Evolutionary conservation across 768 basidiomycete species (phyloP), one percentile per base, ranked within the genome.

Genomic region (Lentinus brumalis): DNA sequence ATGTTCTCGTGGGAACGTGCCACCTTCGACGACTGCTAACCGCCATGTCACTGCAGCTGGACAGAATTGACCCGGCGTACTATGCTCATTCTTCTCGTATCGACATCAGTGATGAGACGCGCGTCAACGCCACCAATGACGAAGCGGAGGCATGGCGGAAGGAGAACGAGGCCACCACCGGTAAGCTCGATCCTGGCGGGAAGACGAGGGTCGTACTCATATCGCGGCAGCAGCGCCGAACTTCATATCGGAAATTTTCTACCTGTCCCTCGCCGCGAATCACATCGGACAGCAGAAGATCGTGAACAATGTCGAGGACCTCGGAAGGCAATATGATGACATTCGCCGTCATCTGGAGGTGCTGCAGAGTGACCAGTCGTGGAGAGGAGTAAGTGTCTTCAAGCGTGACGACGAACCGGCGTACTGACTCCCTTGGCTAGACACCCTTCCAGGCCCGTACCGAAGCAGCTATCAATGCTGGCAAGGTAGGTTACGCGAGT

Each of bases 191-290:
- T 8, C 10, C 12, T 45, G 16, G 53, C 29, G 29, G 3, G 44
- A 12, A 26, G 21, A 26, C 21, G 21, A 26, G 21, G 21, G 1
- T 2, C 30, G 51, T 40, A 8, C 9, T 30, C 9, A 12, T 41
- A 14, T 10, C 32, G 51, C 55, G 40, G 86, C 82, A n/a, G 71
- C 84, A 3, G 71, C 87, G 5, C 87, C 91, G 2, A 97, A 97
- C 71, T 99, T 99, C 74, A 94, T 98, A 63, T 94, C 96, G 6
- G 89, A 98, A 46, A 86, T 97, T 18, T 98, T 98, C 78, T 98
- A 92, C 77, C 81, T 98, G 46, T 81, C 89, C 8, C 83, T 92
- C 50, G 89, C 94, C 0, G 90, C 89, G 79, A 88, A 91, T 57
- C 96, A 99, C 75, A 89, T 94, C 58, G 96, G 96, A 3, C 84